Evolutionary conservation across 2,329 filamentous ascomycete species (phyloP), one percentile per base, ranked within the genome.

Genomic region (Basipetospora chlamydospora): DNA sequence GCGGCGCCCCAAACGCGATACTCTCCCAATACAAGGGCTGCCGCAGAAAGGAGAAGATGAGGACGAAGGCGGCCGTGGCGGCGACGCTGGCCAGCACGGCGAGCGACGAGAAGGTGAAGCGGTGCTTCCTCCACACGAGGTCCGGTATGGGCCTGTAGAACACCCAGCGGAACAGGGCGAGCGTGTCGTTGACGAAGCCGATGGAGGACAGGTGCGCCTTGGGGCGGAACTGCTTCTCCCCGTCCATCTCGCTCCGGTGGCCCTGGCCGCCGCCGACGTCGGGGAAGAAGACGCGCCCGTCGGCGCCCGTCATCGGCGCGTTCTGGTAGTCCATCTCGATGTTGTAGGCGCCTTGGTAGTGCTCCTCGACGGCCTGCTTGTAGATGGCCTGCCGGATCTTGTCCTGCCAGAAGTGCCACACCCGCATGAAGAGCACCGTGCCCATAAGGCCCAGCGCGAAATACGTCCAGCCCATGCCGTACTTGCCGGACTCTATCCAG

Each of bases 331-430:
- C 61, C 25, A 63, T 58, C 34, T 72, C 64, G 38, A 67, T 48
- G 50, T 54, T 64, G 53, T 75, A 67, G 32, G 70, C 44, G 35
- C 64, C 54, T 40, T 54, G 70, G 52, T 73, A 77, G 47, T 78
- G 70, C 47, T 77, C 68, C 50, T 82, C 68, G 47, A 83, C 67
- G 52, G 84, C 76, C 51, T 90, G 78, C 60, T 92, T 88, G 61
- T 90, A 83, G 41, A 90, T 73, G 43, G 85, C 87, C 46, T 87
- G 82, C 46, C 87, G 75, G 45, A 93, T 84, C 61, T 90, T 92
- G 63, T 95, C 87, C 47, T 87, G 85, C 79, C 85, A 94, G 46
- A 80, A 77, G 56, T 94, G 81, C 66, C 87, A 94, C 51, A 82
- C 67, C 45, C 85, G 76, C 51, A 88, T 64, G 9, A 79, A 49